These are phyloP conservation scores for Xylariales sp. DNA, from an alignment of 2,329 filamentous ascomycete genomes.

Conservation along the genomic window DNA sequence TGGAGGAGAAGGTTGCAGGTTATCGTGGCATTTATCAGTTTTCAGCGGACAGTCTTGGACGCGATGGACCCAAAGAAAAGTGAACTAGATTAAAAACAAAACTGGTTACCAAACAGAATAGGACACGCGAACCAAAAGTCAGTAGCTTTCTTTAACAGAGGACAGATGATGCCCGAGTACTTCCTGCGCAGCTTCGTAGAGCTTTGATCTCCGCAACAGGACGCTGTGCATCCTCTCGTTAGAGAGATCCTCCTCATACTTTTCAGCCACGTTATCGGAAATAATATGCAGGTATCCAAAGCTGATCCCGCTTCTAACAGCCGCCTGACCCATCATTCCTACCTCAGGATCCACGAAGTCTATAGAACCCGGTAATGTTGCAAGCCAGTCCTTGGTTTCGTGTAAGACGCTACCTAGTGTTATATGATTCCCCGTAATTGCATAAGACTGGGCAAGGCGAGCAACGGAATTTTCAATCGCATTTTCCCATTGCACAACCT, in stretches of 20 bases:
- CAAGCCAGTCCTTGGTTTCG: conserved; percentile 10
- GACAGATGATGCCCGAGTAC: conserved; percentile 9
- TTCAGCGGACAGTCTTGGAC: no score
- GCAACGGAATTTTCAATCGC: conserved; percentile 4
- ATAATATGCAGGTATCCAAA: conserved; percentile 11
- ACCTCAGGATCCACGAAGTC: conserved; percentile 13
- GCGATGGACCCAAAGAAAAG: no score
- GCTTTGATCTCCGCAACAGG: conserved; percentile 3
- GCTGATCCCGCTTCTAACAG: conserved; percentile 4
- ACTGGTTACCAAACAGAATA: no score
- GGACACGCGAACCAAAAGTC: no score
- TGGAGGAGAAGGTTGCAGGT: no score
- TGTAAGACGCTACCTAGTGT: conserved; percentile 10
- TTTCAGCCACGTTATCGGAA: conserved; percentile 9
- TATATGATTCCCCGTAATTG: conserved; percentile 6
- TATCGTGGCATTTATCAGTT: no score
- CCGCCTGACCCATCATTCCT: conserved; percentile 11
- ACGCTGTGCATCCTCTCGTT: conserved; percentile 10
- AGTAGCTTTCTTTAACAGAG: no score
- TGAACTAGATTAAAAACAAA: no score
- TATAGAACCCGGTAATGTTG: conserved; percentile 3
- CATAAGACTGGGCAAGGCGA: background rate
- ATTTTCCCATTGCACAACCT: conserved; percentile 7
- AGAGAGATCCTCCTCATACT: conserved; percentile 11
- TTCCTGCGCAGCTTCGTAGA: conserved; percentile 8